Base-by-base conservation (phyloP, 2,329 filamentous ascomycete genomes). In the Fusarium zealandicum region DNA sequence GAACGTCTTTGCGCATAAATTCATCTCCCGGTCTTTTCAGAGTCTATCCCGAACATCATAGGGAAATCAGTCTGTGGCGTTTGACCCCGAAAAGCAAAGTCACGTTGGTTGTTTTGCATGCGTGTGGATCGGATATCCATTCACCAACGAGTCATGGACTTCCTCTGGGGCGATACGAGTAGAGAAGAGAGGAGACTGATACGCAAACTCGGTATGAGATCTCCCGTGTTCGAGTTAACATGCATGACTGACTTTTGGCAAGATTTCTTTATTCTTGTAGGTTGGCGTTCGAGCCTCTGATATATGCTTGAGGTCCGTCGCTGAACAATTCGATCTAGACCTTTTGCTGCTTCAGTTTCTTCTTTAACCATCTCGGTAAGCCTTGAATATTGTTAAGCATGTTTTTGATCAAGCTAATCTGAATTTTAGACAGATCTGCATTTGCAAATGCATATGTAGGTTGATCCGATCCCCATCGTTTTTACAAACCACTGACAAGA, bases 261-360 rank as follows among this genome's bases (percentile, higher is more conserved):
- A 71, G 70, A 73, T 54, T 73, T 72, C 47, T 72, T 72, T 39
- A 73, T 73, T 20, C 51, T 73, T 32, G 68, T 70, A 22, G 27
- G 66, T 10, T 0, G 5, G 4, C 1, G 2, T 1, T 11, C 1
- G 3, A 1, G 1, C 1, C n/a, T n/a, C 25, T 27, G 25, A 6
- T 3, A 4, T 5, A 2, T 3, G 0, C 7, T 8, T 17, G 11
- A 8, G 11, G 8, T 27, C 27, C 13, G 7, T 13, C n/a, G 3
- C 8, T 25, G 3, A 32, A 12, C 33, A 44, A 1, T 25, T 8
- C 0, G 0, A 1, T 3, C 0, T 4, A 62, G 59, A 63, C 59
- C 0, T 62, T 63, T 14, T 63, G 42, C 6, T 62, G 59, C 16
- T 52, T 63, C 0, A 62, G 59, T 36, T 62, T 62, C 46, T 62